Base-by-base conservation (phyloP, 306 rosid species). In the Castanea sativa region DNA sequence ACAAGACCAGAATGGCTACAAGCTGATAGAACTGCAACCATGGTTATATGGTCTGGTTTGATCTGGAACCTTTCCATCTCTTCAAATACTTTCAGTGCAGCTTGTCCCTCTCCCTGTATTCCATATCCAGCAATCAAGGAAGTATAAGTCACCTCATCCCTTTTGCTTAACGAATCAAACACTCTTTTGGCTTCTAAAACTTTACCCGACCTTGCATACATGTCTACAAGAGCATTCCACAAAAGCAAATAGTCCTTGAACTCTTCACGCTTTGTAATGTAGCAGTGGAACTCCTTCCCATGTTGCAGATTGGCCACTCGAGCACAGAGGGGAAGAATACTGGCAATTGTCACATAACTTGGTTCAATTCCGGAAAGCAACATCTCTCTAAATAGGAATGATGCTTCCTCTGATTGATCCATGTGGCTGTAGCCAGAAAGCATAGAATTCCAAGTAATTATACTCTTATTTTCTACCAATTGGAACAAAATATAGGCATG, bases 1-100 rank as follows among this genome's bases (percentile, higher is more conserved):
- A 95, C 77, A 69, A 95, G 97, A 38, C 98, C 87, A 1, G 98
- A 92, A 81, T 95, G 99, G 79, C 96, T 95, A 70, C 99, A 92
- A 55, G 98, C 97, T 2, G 97, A 79, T 68, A 95, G 81, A 74
- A 92, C 86, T 7, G 92, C 94, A 58, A 95, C 88, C 97, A 92
- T 87, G 29, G 98, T 88, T 74, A 95, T 83, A 51, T 89, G 90
- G 82, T 95, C 98, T 1, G 97, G 99, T 82, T 88, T 83, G 78
- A 93, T 90, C 41, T 85, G 49, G 13, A 77, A 59, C 59, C 71
- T 71, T 65, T 73, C 60, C 99, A 95, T 92, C 86, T 95, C 95
- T 76, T 92, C 91, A 78, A 90, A 92, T 55, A 95, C 78, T 89
- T 88, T 75, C 7, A 95, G 73, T 52, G 97, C 92, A 49, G 59